These are phyloP conservation scores for Kazachstania bromeliacearum DNA, from an alignment of 805 yeast species.

Conservation along the genomic window DNA sequence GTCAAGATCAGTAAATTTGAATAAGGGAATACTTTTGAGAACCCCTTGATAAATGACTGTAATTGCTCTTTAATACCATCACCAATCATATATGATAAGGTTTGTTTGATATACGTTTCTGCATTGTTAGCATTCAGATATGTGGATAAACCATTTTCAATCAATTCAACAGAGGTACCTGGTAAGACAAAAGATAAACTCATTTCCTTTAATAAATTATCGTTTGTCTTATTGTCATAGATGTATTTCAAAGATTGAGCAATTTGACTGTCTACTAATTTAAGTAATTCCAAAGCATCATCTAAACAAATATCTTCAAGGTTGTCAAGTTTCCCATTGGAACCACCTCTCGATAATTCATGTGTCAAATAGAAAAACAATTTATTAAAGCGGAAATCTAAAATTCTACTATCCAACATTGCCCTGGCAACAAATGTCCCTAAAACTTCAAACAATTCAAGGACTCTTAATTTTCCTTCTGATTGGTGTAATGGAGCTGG, in stretches of 20 bases:
- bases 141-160: conserved; percentile 44
- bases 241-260: conserved; percentile 50
- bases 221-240: conserved; percentile 32
- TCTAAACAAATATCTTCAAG: too few species aligned
- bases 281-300: conserved; percentile 32
- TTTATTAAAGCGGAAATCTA: conserved; percentile 71
- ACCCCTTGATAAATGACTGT: conserved; percentile 65
- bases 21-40: conserved; percentile 74
- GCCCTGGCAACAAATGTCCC: conserved; percentile 87
- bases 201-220: conserved; percentile 34
- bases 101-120: conserved; percentile 44
- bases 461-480: conserved; percentile 33
- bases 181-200: conserved; percentile 65
- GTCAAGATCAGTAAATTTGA: conserved; percentile 61
- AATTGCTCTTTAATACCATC: conserved; percentile 59
- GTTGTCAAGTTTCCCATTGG: neutral
- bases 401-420: conserved; percentile 73
- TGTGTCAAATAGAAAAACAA: conserved; percentile 57
- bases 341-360: conserved; percentile 7
- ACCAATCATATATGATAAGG: conserved; percentile 51
- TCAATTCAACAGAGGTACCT: conserved; percentile 55
- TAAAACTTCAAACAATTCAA: conserved; percentile 50
- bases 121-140: conserved; percentile 46
- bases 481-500: conserved; percentile 50
- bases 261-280: conserved; percentile 46